Evolutionary conservation across 805 yeast genomes (phyloP), one percentile per base, ranked within the genome.

Genomic region (Saturnispora halmiae): DNA sequence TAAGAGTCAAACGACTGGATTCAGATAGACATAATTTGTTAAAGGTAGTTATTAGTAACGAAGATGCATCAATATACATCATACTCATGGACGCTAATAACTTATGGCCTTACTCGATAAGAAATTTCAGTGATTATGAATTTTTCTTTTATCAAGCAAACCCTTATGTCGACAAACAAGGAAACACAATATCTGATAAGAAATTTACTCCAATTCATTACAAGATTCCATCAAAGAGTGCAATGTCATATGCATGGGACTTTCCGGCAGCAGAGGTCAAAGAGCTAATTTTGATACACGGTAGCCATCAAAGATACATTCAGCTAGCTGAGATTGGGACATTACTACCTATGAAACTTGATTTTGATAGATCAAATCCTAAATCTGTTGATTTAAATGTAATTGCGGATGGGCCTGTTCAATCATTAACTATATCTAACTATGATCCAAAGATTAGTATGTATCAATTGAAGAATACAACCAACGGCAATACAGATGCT

Each of bases 171-270:
- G 74, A 73, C 43, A 82, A 78, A 44, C 79, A 75, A 44, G 85
- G 83, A 39, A 80, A 77, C 15, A 71, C 71, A 39, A 60, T 68
- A 9, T 69, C 64, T 1, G 77, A 72, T 36, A 65, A 68, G 3
- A 70, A 72, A 10, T 88, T 81, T 61, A 78, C 75, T 46, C 96
- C 96, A 0, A 69, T 86, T 9, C 77, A 70, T 52, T 92, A 90
- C 57, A 72, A 75, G 34, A 70, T 94, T 10, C 96, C 97, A 0
- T 77, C 94, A 1, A 77, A 76, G 53, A 83, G 95, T 61, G 94
- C 86, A 2, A 92, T 92, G 97, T 96, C 97, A 0, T 92, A 92
- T 58, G 85, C 98, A 0, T 92, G 96, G 88, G 98, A 92, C 58
- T 92, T 74, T 61, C 98, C 98, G 1, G 86, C 94, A 39, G 96